Conservation (phyloP, 768 basidiomycete genomes). For the Mycena vitilis region DNA sequence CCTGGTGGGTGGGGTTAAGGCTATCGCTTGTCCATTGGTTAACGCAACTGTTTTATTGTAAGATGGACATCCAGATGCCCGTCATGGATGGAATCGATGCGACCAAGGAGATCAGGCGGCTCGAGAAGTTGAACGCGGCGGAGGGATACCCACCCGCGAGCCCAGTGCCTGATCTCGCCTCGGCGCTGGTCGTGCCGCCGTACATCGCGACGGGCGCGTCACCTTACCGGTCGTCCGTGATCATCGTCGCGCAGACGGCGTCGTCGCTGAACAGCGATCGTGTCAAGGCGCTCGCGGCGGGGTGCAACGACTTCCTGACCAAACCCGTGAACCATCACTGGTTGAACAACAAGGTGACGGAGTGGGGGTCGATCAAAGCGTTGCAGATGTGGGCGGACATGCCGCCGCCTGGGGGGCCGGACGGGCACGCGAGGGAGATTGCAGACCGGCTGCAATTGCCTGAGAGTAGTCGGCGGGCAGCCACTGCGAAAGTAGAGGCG, state of each 20-base stretch:
- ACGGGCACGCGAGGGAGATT: conserved; percentile 53
- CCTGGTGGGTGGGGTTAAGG: conserved; percentile 66
- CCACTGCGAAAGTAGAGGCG: conserved; percentile 39
- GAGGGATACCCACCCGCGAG: conserved; percentile 78
- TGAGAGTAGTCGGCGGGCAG: conserved; percentile 27
- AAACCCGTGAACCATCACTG: conserved; percentile 96
- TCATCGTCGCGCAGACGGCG: conserved; percentile 99
- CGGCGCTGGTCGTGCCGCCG: conserved; percentile 41
- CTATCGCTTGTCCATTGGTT: conserved; percentile 19
- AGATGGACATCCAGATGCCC: conserved; percentile 99
- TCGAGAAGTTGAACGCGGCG: conserved; percentile 77
- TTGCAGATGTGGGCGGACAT: conserved; percentile 93
- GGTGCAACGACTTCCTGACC: conserved; percentile 98
- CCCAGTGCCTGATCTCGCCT: conserved; percentile 61
- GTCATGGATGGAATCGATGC: conserved; percentile 99
- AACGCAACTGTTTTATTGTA: conserved; percentile 26
- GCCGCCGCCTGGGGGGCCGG: conserved; percentile 64
- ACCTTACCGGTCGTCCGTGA: conserved; percentile 92
- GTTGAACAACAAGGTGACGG: conserved; percentile 98
- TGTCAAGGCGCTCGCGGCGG: conserved; percentile 96
- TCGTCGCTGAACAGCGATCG: conserved; percentile 96
- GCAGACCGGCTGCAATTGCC: conserved; percentile 62
- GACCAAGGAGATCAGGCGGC: conserved; percentile 91
- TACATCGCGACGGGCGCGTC: conserved; percentile 63
- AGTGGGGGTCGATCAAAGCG: conserved; percentile 98